Evolutionary conservation across 2,329 filamentous ascomycete species (phyloP), one percentile per base, ranked within the genome.

Genomic region (Harringtonia lauricola): DNA sequence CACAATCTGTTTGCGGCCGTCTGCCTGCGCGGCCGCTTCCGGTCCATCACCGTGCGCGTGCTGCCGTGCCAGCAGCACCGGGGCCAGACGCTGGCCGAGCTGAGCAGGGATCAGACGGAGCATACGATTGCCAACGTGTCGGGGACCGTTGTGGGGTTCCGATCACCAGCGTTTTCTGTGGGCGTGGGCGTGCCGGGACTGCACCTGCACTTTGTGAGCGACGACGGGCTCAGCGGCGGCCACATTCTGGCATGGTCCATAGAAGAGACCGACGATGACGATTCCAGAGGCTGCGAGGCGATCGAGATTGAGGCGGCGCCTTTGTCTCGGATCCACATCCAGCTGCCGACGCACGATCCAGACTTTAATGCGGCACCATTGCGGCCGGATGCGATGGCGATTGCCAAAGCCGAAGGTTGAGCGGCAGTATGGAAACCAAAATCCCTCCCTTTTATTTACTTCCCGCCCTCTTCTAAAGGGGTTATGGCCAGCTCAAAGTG

Each of bases 141-240:
- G 39, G 59, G 59, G 0, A 57, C 57, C 2, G 49, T 61, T 3
- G 31, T 62, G 5, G 60, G 59, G 8, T 62, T 63, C 43, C 44
- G 57, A 21, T 57, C 53, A 24, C 60, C 60, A 1, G 50, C 46
- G 18, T 62, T 58, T 46, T 51, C 56, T 19, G 55, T 58, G 51
- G 57, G 58, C 9, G 51, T 63, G 22, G 61, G 59, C 45, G 59
- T 62, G 0, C 54, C 57, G 1, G 60, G 60, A 3, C 54, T 59
- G 19, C 60, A 62, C 28, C 31, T 63, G 36, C 60, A 63, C 38
- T 62, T 62, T 38, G 59, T 63, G 47, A 55, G 44, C 18, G 54
- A 56, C 34, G 58, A 62, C 44, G 48, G 54, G 31, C 49, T 50
- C 22, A 47, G 44, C 4, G 60, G 58, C 2, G 60, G 60, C 0